Evolutionary conservation across 495 filamentous ascomycete species (phyloP), one percentile per base, ranked within the genome.

Genomic region (Talaromyces adpressus): DNA sequence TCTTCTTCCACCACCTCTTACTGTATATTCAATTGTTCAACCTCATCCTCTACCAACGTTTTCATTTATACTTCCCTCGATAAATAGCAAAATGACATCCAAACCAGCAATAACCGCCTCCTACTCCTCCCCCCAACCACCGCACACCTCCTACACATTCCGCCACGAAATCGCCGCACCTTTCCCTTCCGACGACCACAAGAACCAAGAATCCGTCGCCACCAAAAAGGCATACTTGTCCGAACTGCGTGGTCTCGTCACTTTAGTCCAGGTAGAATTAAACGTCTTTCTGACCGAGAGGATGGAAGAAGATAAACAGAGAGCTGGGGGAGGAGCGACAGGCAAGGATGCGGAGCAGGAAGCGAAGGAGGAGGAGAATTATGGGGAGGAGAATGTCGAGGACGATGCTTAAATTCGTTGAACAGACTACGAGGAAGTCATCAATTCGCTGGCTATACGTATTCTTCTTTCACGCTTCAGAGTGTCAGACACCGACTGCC

Each of bases 261-360:
- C 78, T 2, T 67, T 76, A 20, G 69, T 93, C 9, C 94, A 98
- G 67, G 85, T 82, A 18, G 79, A 85, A 16, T 79, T 97, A 69
- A 98, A 98, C 77, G 77, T 74, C 32, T 91, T 92, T 70, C 80
- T 98, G 65, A 98, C 94, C 23, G 74, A 78, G 65, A 84, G 87
- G 45, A 98, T 98, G 93, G 92, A 93, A 61, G 88, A 91, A 66
- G 94, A 97, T 68, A 93, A 91, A 65, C 82, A 79, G 29, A n/a
- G 56, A 27, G 64, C 73, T 2, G 75, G 75, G 5, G 72, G 68
- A 27, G 69, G 54, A 11, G 71, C 72, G 30, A 80, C 80, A 27
- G 59, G 78, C n/a, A 72, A 81, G 41, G 69, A 76, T 18, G 82
- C 80, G 3, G 82, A 84, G 34, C 79, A 85, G 62, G 83, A 84